phyloP scores from a whole-genome alignment of 2,329 filamentous ascomycete genomes.

The Pseudopithomyces maydicus region DNA sequence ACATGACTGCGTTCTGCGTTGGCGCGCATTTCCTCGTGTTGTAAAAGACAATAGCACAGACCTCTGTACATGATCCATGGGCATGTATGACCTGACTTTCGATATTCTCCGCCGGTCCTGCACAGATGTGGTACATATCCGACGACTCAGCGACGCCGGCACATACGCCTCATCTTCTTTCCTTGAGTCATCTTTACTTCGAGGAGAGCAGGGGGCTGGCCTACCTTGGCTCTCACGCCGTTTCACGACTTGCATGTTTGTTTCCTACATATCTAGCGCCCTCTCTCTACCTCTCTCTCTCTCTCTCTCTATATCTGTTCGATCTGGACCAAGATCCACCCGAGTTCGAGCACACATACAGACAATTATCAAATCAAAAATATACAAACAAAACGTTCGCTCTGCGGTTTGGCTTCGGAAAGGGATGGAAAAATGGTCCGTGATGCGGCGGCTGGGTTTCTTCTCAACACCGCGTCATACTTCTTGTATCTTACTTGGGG shows the following conservation, averaged over 20 bases:
- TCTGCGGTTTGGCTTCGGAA: no score
- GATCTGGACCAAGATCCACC: no score
- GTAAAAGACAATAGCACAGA: conserved; percentile 18
- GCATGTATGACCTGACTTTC: conserved; percentile 18
- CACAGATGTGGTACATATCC: conserved; percentile 14
- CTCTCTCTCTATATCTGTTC: no score
- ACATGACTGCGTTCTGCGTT: conserved; percentile 5
- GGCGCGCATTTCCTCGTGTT: conserved; percentile 14
- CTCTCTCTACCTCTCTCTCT: no score
- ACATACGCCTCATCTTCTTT: conserved; percentile 19
- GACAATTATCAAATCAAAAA: no score
- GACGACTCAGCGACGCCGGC: conserved; percentile 12
- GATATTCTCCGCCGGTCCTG: conserved; percentile 19
- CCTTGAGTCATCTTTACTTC: conserved; percentile 18
- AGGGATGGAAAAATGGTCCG: no score
- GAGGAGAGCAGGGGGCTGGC: conserved; percentile 38
- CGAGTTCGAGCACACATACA: no score
- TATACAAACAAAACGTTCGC: no score
- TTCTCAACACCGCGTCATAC: no score
- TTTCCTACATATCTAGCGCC: no score
- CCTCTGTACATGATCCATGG: conserved; percentile 33
- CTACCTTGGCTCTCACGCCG: conserved; percentile 32
- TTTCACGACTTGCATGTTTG: conserved; percentile 34
- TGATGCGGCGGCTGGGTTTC: no score
- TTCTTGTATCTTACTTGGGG: no score